A percentile compares a stretch with the other conserved stretches of the same genome.
Evolutionary conservation across 345 rosid species (phyloP).

Genomic region (Populus pruinosa): DNA sequence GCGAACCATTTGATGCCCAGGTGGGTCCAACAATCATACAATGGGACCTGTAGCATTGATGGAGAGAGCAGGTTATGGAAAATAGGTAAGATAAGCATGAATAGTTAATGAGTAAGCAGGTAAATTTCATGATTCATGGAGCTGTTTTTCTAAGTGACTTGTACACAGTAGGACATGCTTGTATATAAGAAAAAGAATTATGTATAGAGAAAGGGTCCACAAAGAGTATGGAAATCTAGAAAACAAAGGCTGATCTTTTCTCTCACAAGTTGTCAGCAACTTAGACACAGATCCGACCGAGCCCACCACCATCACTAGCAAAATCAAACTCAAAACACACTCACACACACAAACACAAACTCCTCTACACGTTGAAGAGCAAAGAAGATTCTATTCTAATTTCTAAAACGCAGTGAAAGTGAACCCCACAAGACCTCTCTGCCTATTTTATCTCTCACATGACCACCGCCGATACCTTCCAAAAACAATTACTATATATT

Average conservation of each 20-base stretch:
- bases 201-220: not conserved
- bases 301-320: constrained; percentile 41
- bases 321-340: constrained; percentile 5
- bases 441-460: constrained; percentile 28
- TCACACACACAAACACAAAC: constrained; percentile 3
- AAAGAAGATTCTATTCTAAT: constrained; percentile 63
- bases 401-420: constrained; percentile 39
- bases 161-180: not conserved
- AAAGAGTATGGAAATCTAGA: constrained; percentile 34
- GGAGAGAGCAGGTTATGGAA: constrained; percentile 16
- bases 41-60: constrained; percentile 30
- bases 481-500: not conserved
- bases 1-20: constrained; percentile 7
- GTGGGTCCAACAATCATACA: constrained; percentile 21
- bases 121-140: constrained; percentile 10
- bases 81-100: constrained; percentile 7
- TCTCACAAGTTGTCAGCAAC: constrained; percentile 50
- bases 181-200: not conserved
- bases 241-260: constrained; percentile 12
- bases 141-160: not conserved
- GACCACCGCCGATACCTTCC: constrained; percentile 46
- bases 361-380: constrained; percentile 27
- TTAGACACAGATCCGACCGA: constrained; percentile 39
- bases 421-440: constrained; percentile 36
- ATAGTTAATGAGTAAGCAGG: constrained; percentile 2